Evolutionary conservation across 805 yeast genomes (phyloP).

Genomic region (Wickerhamomyces chambardii): DNA sequence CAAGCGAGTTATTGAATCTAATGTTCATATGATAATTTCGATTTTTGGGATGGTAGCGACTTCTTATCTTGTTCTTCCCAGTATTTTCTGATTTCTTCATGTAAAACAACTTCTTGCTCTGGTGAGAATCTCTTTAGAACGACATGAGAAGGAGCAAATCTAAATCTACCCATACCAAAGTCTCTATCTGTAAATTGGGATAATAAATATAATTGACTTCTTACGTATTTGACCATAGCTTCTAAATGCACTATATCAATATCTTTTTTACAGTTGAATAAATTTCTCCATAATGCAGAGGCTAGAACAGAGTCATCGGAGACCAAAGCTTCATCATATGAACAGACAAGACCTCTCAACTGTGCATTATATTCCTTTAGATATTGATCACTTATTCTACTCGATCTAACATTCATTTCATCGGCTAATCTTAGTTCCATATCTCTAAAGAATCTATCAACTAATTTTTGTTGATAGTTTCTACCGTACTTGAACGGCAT

Average conservation of each 20-base stretch:
- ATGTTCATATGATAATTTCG: constrained; percentile 39
- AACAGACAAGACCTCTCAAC: constrained; percentile 78
- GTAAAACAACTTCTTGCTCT: constrained; percentile 51
- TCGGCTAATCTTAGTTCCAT: constrained; percentile 79
- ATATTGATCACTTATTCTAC: constrained; percentile 76
- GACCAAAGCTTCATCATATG: constrained; percentile 87
- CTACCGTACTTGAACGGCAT: constrained; percentile 86
- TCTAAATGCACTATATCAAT: constrained; percentile 80
- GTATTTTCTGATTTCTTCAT: constrained; percentile 39
- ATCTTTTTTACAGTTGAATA: constrained; percentile 78
- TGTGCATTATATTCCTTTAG: constrained; percentile 87
- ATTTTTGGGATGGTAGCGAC: constrained; percentile 52
- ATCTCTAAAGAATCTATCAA: constrained; percentile 84
- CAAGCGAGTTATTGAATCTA: constrained; percentile 7
- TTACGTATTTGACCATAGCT: constrained; percentile 80
- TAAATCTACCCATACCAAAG: constrained; percentile 85
- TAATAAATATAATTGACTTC: constrained; percentile 83
- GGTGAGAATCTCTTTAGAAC: constrained; percentile 63
- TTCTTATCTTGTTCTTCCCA: constrained; percentile 31
- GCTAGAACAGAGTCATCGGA: constrained; percentile 75
- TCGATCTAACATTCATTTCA: constrained; percentile 78
- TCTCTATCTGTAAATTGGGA: constrained; percentile 84
- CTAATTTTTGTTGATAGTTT: constrained; percentile 85
- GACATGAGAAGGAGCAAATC: constrained; percentile 75
- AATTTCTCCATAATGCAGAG: constrained; percentile 80